Base-by-base conservation (phyloP, 2,329 filamentous ascomycete species). In the Talaromyces sp. region DNA sequence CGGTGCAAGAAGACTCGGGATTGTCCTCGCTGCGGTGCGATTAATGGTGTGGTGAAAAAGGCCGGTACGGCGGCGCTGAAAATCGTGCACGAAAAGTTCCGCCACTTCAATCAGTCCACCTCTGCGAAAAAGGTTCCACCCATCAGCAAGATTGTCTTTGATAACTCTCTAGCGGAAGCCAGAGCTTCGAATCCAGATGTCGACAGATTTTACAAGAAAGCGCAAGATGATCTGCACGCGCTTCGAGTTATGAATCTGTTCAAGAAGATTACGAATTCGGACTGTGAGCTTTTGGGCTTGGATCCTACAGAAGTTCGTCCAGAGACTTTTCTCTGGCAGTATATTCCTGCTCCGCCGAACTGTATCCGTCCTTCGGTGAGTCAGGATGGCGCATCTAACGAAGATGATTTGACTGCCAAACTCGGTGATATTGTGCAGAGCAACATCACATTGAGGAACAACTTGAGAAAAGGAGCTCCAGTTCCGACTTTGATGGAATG, bases 281-380 rank as follows among this genome's bases (percentile, higher is more conserved):
- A 99, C 76, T 97, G 94, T 75, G 93, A 98, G 77, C 84, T 99
- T 25, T 83, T 99, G 1, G 94, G 94, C 4, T 86, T 99, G 71
- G 89, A 97, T 72, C 91, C 93, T 1, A 84, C 87, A 15, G 93
- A 97, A 71, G 92, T 92, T 11, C 86, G 93, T 19, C 95, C 95
- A 0, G 95, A 99, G 75, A 96, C 96, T 88, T 96, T 98, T 76
- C 87, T 99, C 52, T 99, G 95, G 95, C 93, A 97, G 74, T 96
- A 93, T 73, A 85, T 99, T 41, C 95, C 95, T 0, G 94, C 94
- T 0, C 94, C 95, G 1, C 95, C 95, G 0, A 91, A 98, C 6
- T 96, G 92, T 70, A 96, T 99, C 72, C 86, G 95, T 66, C 95
- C 95, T 0, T 97, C 93, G 0, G 95, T 99, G 19, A 90, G 90